Conservation (phyloP, 1,284 basidiomycete genomes). For the Pascua guehoae region DNA sequence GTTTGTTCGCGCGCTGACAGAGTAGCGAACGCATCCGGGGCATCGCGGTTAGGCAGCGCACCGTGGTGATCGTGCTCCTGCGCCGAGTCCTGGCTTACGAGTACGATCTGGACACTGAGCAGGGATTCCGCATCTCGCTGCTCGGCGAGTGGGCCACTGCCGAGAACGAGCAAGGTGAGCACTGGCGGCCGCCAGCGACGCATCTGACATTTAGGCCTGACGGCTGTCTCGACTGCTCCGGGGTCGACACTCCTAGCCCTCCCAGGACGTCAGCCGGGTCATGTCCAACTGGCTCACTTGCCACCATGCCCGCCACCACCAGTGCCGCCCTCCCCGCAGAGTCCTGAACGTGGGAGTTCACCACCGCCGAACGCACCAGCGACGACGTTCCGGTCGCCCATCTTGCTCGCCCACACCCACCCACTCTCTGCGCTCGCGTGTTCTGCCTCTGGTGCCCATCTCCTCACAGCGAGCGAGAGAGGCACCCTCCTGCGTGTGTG, state of each 20-base stretch:
- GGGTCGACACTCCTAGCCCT: constrained; percentile 78
- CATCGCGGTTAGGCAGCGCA: constrained; percentile 71
- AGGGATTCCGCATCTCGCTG: constrained; percentile 53
- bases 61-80: constrained; percentile 76
- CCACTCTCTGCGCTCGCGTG: constrained; percentile 73
- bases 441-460: constrained; percentile 69
- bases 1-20: constrained; percentile 1
- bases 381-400: constrained; percentile 53
- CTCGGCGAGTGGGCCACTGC: constrained; percentile 83
- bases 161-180: constrained; percentile 77
- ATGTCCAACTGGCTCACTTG: constrained; percentile 83
- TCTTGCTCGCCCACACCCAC: constrained; percentile 80
- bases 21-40: constrained; percentile 75
- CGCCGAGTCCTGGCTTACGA: constrained; percentile 76
- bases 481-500: constrained; percentile 87
- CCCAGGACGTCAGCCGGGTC: constrained; percentile 81
- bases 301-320: constrained; percentile 59
- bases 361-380: background rate
- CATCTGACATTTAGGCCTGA: constrained; percentile 59
- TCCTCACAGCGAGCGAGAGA: constrained; percentile 78
- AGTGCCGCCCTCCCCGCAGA: constrained; percentile 7
- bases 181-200: background rate
- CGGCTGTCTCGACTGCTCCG: constrained; percentile 72
- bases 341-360: background rate
- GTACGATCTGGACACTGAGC: constrained; percentile 53